Evolutionary conservation across 2,329 filamentous ascomycete genomes (phyloP), one percentile per base, ranked within the genome.

Genomic region (Xylaria sp.): DNA sequence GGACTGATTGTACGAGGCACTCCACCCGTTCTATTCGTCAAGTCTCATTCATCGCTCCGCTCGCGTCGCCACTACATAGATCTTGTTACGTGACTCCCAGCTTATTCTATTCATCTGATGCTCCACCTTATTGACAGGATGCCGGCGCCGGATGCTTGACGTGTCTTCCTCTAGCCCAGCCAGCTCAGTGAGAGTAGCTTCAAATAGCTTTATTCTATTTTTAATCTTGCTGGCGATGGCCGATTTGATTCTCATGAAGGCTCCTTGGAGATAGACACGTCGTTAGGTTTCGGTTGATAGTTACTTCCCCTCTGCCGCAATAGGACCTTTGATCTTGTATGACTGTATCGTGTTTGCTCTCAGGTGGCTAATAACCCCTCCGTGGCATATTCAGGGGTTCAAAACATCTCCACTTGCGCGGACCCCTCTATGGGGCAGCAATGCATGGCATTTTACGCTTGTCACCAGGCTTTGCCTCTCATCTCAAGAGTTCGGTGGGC

Each of bases 361-460:
- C 39, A 37, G 69, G 58, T 71, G 66, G 69, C 56, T 52, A 55
- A 39, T 41, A 28, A 57, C 70, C 70, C 69, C 68, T 72, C 25
- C 60, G 59, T 46, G 39, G 68, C 62, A 41, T 61, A 48, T 55
- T 44, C 55, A 52, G 59, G 55, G 46, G 63, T 61, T 50, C 44
- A 34, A 60, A 54, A 55, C 54, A 67, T 37, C 59, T 44, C 68
- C 68, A 69, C 70, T 50, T 67, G 59, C 66, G 68, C 66, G 50
- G 67, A 69, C 65, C 70, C 70, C 62, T 72, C 70, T 66, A 69
- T 68, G 69, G 71, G 69, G 69, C 65, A 72, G 69, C 69, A 72
- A 73, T 73, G 71, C 71, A 72, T 72, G 62, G 65, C 63, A 62
- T 66, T 34, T 52, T 65, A 54, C 65, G 65, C 58, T 63, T 63